phyloP scores from a whole-genome alignment of 2,329 filamentous ascomycete genomes.

The Aspergillus sp. region DNA sequence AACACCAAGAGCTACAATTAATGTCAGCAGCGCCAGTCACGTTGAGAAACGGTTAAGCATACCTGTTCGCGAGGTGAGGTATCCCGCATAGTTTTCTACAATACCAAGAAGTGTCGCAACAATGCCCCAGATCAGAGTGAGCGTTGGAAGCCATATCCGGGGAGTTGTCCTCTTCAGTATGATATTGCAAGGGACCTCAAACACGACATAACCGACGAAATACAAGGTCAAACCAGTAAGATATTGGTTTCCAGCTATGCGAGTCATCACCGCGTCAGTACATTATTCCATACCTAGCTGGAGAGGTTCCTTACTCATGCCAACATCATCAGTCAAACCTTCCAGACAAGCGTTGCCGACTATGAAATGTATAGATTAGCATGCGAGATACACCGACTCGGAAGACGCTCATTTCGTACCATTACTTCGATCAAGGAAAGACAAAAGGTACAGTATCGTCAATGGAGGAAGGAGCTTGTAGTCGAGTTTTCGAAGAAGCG shows the following conservation, averaged over 20 bases:
- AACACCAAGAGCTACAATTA: constrained; percentile 46
- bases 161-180: constrained; percentile 41
- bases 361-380: constrained; percentile 13
- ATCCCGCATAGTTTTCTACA: constrained; percentile 48
- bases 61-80: constrained; percentile 48
- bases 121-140: constrained; percentile 51
- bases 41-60: not conserved
- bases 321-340: constrained; percentile 37
- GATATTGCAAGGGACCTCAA: constrained; percentile 45
- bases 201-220: constrained; percentile 40
- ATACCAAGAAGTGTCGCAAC: constrained; percentile 52
- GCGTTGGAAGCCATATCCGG: constrained; percentile 39
- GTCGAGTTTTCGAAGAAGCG: constrained; percentile 46
- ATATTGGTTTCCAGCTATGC: constrained; percentile 39
- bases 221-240: constrained; percentile 40
- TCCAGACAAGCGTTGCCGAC: constrained; percentile 42
- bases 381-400: not conserved
- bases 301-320: constrained; percentile 32
- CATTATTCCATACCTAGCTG: no score
- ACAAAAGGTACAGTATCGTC: constrained; percentile 46
- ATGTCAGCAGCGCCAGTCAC: not conserved
- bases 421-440: constrained; percentile 46
- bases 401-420: constrained; percentile 18
- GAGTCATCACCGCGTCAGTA: not conserved
- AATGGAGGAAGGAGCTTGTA: constrained; percentile 43